These are phyloP conservation scores for Aspergillus ibericus DNA, from an alignment of 2,329 filamentous ascomycete genomes.

Conservation along the genomic window DNA sequence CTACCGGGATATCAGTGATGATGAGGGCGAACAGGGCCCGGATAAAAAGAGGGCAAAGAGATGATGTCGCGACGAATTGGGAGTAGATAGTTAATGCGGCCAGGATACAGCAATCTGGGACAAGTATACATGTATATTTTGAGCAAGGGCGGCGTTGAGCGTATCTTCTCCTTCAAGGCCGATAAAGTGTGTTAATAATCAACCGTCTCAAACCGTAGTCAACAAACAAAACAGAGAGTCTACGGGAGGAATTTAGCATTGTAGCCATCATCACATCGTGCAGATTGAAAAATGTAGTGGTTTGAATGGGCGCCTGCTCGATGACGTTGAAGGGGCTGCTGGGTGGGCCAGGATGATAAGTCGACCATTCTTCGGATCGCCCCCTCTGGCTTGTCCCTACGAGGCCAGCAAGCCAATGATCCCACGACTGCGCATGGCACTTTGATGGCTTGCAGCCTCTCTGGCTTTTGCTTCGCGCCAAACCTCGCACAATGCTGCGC, in stretches of 20 bases:
- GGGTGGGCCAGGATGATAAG: constrained; percentile 1
- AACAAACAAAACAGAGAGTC: neutral
- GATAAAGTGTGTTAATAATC: neutral
- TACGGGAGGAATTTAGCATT: neutral
- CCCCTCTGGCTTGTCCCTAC: neutral
- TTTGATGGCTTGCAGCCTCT: constrained; percentile 8
- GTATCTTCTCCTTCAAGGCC: neutral
- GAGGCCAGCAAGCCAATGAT: constrained; percentile 6
- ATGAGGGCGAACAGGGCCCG: constrained; percentile 68
- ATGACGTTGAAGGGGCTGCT: constrained; percentile 17
- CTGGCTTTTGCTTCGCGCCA: neutral
- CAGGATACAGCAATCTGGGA: neutral
- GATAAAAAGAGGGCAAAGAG: constrained; percentile 59
- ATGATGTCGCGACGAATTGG: constrained; percentile 12
- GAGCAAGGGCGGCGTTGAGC: neutral
- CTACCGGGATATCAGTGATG: constrained; percentile 85
- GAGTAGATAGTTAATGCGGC: neutral
- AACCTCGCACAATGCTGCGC: constrained; percentile 12
- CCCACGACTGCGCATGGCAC: neutral
- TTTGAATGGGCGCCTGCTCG: constrained; percentile 4
- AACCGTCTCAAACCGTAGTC: neutral
- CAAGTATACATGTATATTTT: neutral
- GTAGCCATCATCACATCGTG: neutral
- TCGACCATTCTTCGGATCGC: constrained; percentile 2
- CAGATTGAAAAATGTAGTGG: neutral